Base-by-base conservation (phyloP, 371 early-diverging fungal species). In the Spraguea lophii region DNA sequence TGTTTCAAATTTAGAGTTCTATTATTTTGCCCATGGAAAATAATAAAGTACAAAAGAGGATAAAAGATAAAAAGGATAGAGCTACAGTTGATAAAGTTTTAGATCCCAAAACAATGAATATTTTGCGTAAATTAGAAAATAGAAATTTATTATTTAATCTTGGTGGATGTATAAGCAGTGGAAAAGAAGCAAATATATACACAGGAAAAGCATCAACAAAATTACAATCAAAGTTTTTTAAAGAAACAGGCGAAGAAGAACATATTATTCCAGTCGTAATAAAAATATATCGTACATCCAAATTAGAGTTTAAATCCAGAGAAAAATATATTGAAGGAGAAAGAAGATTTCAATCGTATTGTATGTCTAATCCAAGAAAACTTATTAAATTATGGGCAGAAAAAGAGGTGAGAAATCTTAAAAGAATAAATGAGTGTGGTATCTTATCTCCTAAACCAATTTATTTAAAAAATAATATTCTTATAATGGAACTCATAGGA, bases 371-470 rank as follows among this genome's bases (percentile, higher is more conserved):
- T 68, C 89, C 94, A 17, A 75, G 95, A 61, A 94, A 94, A 73
- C 88, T 98, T 84, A 89, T 95, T 53, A 84, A 88, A 72, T 73
- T 90, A 25, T 98, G 98, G 98, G 95, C 95, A 1, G 98, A 98
- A 66, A 98, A 98, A 72, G 95, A 98, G 69, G 86, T 91, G 80
- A 76, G 98, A 53, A 98, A 98, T 65, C 70, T 94, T 63, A 86
- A 88, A 66, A 78, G 89, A 49, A 60, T 97, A 23, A 75, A 80
- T 44, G 78, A 75, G 20, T 81, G 83, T 0, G 89, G 85, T 1
- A 86, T 97, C 20, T 85, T 85, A 10, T 86, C 84, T 36, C 98
- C 98, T 0, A 79, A 82, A 45, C 90, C 95, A 2, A 55, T 94
- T 12, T 75, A 87, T 9, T 73, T 97, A 19, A 76, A 88, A 36